phyloP scores from a whole-genome alignment of 2,329 filamentous ascomycete genomes.

The Colletotrichum filicis region DNA sequence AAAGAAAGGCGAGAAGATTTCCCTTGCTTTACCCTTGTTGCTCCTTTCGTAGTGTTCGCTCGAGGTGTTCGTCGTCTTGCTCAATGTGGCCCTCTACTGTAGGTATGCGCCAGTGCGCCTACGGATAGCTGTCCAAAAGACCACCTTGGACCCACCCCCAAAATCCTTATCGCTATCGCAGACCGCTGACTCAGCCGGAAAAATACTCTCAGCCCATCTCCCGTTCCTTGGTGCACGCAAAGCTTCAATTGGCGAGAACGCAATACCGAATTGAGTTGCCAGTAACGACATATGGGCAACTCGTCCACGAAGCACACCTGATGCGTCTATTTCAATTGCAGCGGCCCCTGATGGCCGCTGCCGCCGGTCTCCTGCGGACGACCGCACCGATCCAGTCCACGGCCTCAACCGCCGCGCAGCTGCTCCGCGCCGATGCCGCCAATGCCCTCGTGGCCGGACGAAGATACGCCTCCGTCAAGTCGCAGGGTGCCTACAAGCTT shows the following conservation, averaged over 20 bases:
- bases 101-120: neutral
- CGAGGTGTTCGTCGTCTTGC: neutral
- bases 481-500: slow-evolving; percentile 76
- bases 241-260: slow-evolving; percentile 13
- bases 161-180: slow-evolving; percentile 32
- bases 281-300: slow-evolving; percentile 28
- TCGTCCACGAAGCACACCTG: slow-evolving; percentile 34
- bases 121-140: slow-evolving; percentile 28
- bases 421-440: slow-evolving; percentile 36
- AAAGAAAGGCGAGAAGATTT: neutral
- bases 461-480: slow-evolving; percentile 69
- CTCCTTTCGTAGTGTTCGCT: neutral
- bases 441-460: slow-evolving; percentile 59
- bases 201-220: slow-evolving; percentile 28
- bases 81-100: neutral
- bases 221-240: slow-evolving; percentile 24
- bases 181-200: slow-evolving; percentile 34
- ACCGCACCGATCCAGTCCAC: slow-evolving; percentile 34
- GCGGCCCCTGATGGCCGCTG: slow-evolving; percentile 57
- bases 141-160: neutral
- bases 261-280: slow-evolving; percentile 20
- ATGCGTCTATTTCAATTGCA: slow-evolving; percentile 61
- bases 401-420: slow-evolving; percentile 20
- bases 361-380: slow-evolving; percentile 41
- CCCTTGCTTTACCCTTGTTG: too few species aligned